Conservation (phyloP, 352 stramenopile genomes). For the Phytophthora macrochlamydospora region DNA sequence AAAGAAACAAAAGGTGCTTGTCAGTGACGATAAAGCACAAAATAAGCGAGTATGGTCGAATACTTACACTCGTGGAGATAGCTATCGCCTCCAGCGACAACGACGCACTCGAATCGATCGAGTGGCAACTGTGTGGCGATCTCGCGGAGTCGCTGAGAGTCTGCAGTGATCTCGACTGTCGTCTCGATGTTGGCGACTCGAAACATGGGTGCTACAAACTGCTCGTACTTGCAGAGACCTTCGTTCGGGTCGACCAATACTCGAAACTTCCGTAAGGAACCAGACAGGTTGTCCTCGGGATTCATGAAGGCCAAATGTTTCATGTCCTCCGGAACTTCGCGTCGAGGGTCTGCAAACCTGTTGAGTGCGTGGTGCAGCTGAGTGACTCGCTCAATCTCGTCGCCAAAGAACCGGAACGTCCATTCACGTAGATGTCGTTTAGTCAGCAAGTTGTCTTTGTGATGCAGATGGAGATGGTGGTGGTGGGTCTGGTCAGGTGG, state of each 20-base stretch:
- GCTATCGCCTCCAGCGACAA: slow-evolving; percentile 60
- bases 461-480: slow-evolving; percentile 11
- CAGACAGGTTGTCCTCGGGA: slow-evolving; percentile 13
- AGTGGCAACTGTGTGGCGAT: slow-evolving; percentile 52
- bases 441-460: slow-evolving; percentile 11
- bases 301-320: slow-evolving; percentile 16
- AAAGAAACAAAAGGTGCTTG: slow-evolving; percentile 1
- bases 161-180: slow-evolving; percentile 45
- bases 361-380: slow-evolving; percentile 44
- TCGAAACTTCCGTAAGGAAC: slow-evolving; percentile 40
- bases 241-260: slow-evolving; percentile 68
- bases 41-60: neutral
- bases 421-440: slow-evolving; percentile 49
- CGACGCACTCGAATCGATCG: slow-evolving; percentile 54
- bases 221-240: slow-evolving; percentile 47
- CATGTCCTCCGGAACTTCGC: slow-evolving; percentile 11
- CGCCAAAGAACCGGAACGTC: slow-evolving; percentile 49
- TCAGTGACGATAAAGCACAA: neutral
- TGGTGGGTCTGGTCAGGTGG: slow-evolving; percentile 29
- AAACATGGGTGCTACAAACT: slow-evolving; percentile 55
- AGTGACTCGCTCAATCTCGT: slow-evolving; percentile 38
- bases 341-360: slow-evolving; percentile 47
- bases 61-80: slow-evolving; percentile 51
- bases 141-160: slow-evolving; percentile 39
- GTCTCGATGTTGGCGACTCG: slow-evolving; percentile 49